Base-by-base conservation (phyloP, 192 early-diverging fungal genomes). In the Gonapodya prolifera region DNA sequence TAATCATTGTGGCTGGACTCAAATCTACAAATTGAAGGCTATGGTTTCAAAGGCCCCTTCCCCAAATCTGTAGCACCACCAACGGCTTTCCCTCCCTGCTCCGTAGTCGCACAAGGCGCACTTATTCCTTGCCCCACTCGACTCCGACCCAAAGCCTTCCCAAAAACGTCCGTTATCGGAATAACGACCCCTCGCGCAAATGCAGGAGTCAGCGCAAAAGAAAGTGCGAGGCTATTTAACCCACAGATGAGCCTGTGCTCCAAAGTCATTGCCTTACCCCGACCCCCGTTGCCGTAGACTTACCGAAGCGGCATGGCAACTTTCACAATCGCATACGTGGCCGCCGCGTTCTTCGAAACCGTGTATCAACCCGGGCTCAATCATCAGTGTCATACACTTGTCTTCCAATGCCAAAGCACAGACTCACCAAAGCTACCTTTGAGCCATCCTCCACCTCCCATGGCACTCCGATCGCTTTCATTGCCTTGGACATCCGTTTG, bases 271-370 rank as follows among this genome's bases (percentile, higher is more conserved):
- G n/a, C n/a, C n/a, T n/a, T n/a, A n/a, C n/a, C n/a, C n/a, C n/a
- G n/a, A n/a, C n/a, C n/a, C n/a, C n/a, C n/a, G n/a, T n/a, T n/a
- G n/a, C n/a, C n/a, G n/a, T n/a, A n/a, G 8, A 73, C 71, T 29
- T 32, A 73, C 71, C 71, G 71, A 29, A 73, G 71, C 71, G 71
- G 71, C 71, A 73, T 73, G 8, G 71, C 71, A 8, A 32, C 71
- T 29, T 73, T 73, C 28, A 73, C 71, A 32, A 73, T 73, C 71
- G 28, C 71, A 29, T 73, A 73, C 18, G 71, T 32, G 2, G 71
- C 71, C 31, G 71, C 71, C 2, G 71, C 71, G 31, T 73, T 73
- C 71, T 30, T 8, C 45, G 45, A 8, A 8, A n/a, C 45, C 45
- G 13, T 69, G 45, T n/a, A n/a, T n/a, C n/a, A n/a, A 61, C 23